phyloP scores from a whole-genome alignment of 1,139 yeast species.

The Tardiomyces blankii region DNA sequence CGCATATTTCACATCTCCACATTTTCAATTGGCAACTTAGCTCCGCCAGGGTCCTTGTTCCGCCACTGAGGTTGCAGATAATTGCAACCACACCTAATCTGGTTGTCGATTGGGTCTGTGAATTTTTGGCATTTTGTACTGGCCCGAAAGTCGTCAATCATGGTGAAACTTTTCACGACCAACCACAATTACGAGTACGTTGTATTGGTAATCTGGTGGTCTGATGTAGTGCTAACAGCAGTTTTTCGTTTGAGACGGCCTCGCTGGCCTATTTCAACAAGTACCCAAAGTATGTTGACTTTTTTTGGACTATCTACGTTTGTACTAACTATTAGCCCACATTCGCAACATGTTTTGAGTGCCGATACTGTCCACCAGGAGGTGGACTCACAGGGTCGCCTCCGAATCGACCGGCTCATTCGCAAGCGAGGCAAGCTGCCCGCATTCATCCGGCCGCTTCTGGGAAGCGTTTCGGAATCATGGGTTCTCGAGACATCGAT shows the following conservation, averaged over 20 bases:
- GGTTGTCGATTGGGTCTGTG: too few relatives aligned
- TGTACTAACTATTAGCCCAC: constrained; percentile 35
- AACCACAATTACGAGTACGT: constrained; percentile 12
- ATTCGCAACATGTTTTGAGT: constrained; percentile 76
- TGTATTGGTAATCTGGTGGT: background rate
- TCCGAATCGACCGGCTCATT: constrained; percentile 65
- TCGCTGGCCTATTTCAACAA: constrained; percentile 72
- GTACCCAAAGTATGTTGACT: constrained; percentile 46
- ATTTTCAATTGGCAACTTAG: background rate
- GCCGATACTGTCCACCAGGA: constrained; percentile 61
- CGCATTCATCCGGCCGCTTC: constrained; percentile 61
- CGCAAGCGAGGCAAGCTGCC: constrained; percentile 78
- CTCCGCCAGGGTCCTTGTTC: background rate
- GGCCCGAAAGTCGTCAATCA: background rate
- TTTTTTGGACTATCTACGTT: background rate
- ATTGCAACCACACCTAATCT: too few relatives aligned
- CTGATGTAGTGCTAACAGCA: constrained; percentile 1
- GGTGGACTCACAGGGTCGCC: constrained; percentile 51
- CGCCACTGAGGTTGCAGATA: too few relatives aligned
- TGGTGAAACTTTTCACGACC: constrained; percentile 12
- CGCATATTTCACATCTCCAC: background rate
- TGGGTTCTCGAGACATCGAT: constrained; percentile 79
- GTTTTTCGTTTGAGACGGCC: constrained; percentile 55
- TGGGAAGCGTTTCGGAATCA: constrained; percentile 62
- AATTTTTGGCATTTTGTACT: too few relatives aligned